phyloP scores from a whole-genome alignment of 768 basidiomycete species.

The Boletus patriciae region DNA sequence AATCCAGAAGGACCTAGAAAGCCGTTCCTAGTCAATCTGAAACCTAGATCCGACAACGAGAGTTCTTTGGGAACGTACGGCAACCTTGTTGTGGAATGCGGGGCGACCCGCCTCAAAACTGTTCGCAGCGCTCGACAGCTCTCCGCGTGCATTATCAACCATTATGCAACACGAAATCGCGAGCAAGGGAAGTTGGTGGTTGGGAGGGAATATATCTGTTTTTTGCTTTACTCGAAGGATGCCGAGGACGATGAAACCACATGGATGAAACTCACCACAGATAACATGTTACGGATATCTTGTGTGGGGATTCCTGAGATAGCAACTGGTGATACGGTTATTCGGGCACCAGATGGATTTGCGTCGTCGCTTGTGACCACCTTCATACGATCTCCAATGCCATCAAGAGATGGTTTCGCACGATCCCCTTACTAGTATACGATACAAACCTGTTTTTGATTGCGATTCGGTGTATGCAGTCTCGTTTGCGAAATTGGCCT shows the following conservation, averaged over 20 bases:
- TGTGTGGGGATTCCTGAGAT: neutral
- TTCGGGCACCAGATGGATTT: neutral
- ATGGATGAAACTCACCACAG: constrained; percentile 7
- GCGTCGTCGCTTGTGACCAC: neutral
- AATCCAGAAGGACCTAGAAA: neutral
- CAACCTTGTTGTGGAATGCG: constrained; percentile 3
- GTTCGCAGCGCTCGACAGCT: neutral
- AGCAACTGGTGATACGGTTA: neutral
- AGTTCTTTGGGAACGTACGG: neutral
- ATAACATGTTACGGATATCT: constrained; percentile 4
- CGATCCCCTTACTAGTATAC: neutral
- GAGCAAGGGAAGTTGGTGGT: constrained; percentile 3
- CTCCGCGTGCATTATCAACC: constrained; percentile 8
- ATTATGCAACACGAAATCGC: neutral
- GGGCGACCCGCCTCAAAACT: constrained; percentile 1
- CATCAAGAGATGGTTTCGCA: neutral
- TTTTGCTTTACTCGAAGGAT: neutral
- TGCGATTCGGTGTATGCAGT: no score
- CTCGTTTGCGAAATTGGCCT: no score
- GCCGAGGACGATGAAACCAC: neutral
- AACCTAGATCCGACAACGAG: neutral
- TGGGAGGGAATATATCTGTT: constrained; percentile 4
- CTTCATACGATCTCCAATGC: no score
- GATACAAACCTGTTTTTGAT: no score
- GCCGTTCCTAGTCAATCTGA: neutral